phyloP scores from a whole-genome alignment of 2,329 filamentous ascomycete species.

The Venturia effusa region DNA sequence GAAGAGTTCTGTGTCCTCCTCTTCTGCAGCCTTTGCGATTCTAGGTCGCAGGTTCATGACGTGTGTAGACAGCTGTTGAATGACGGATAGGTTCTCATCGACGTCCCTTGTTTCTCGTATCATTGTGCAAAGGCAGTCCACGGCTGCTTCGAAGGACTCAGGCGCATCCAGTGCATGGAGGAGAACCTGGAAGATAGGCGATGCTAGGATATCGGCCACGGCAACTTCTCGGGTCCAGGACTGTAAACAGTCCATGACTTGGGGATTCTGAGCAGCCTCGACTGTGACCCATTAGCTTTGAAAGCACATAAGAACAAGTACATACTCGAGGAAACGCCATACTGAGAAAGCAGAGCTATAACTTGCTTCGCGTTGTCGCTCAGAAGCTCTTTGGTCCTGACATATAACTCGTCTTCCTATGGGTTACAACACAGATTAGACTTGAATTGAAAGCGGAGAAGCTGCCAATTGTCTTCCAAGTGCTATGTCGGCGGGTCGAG shows the following conservation, averaged over 20 bases:
- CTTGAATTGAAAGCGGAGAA: conserved; percentile 12
- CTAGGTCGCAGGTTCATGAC: conserved; percentile 67
- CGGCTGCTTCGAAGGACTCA: conserved; percentile 70
- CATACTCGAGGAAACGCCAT: conserved; percentile 82
- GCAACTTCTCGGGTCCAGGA: conserved; percentile 95
- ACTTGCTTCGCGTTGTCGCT: conserved; percentile 85
- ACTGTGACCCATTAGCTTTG: conserved; percentile 34
- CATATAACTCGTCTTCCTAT: conserved; percentile 88
- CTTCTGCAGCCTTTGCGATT: conserved; percentile 61
- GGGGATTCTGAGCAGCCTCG: conserved; percentile 71
- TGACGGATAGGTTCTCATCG: conserved; percentile 74
- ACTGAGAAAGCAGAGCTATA: conserved; percentile 75
- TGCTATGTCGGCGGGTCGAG: conserved; percentile 24
- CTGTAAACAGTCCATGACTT: conserved; percentile 87
- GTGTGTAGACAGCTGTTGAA: conserved; percentile 71
- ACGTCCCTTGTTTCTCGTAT: conserved; percentile 88
- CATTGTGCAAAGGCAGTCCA: conserved; percentile 86
- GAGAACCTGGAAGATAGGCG: conserved; percentile 71
- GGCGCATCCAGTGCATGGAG: conserved; percentile 68
- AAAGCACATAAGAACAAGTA: conserved; percentile 13
- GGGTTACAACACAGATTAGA: conserved; percentile 29
- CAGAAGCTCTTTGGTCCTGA: conserved; percentile 79
- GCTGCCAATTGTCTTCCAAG: neutral
- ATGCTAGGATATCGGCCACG: conserved; percentile 69
- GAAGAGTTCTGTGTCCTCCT: conserved; percentile 76